Evolutionary conservation across 192 early-diverging fungal species (phyloP).

Genomic region (Chytriomyces sp.): DNA sequence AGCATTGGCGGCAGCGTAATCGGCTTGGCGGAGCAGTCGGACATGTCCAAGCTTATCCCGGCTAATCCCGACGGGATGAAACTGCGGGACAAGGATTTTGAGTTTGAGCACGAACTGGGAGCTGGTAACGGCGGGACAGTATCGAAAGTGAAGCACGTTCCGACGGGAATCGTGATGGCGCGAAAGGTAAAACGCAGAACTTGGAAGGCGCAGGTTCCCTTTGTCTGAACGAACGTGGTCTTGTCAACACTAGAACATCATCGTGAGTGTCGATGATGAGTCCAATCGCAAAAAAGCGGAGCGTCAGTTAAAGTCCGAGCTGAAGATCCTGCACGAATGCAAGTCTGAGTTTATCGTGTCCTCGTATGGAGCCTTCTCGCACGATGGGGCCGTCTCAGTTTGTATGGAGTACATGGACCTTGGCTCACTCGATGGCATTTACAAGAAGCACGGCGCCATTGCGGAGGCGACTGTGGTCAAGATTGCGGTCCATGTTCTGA

Average conservation of each 20-base stretch:
- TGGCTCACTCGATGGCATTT: conserved; percentile 91
- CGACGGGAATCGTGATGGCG: conserved; percentile 84
- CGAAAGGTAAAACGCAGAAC: conserved; percentile 73
- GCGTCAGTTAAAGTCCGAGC: conserved; percentile 87
- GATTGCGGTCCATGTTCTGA: conserved; percentile 87
- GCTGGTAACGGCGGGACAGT: conserved; percentile 95
- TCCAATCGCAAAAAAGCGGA: conserved; percentile 59
- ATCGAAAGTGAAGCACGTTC: conserved; percentile 78
- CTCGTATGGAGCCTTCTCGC: conserved; percentile 81
- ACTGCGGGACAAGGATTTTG: conserved; percentile 69
- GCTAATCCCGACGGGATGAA: conserved; percentile 30
- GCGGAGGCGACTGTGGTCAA: conserved; percentile 87
- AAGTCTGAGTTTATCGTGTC: conserved; percentile 92
- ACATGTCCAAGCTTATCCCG: conserved; percentile 9
- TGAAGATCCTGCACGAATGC: conserved; percentile 87
- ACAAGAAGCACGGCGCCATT: conserved; percentile 83
- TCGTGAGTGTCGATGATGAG: conserved; percentile 49
- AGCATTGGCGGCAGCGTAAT: conserved; percentile 10
- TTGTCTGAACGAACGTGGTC: background rate
- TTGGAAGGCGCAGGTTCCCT: background rate
- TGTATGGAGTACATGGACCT: conserved; percentile 98
- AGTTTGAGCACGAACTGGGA: conserved; percentile 78
- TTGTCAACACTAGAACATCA: conserved; percentile 13
- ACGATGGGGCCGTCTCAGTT: conserved; percentile 84
- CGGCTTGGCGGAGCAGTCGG: background rate